A percentile compares a stretch with the other conserved stretches of the same genome.
phyloP scores from a whole-genome alignment of 1,284 basidiomycete species.

The Schizopora paradoxa region DNA sequence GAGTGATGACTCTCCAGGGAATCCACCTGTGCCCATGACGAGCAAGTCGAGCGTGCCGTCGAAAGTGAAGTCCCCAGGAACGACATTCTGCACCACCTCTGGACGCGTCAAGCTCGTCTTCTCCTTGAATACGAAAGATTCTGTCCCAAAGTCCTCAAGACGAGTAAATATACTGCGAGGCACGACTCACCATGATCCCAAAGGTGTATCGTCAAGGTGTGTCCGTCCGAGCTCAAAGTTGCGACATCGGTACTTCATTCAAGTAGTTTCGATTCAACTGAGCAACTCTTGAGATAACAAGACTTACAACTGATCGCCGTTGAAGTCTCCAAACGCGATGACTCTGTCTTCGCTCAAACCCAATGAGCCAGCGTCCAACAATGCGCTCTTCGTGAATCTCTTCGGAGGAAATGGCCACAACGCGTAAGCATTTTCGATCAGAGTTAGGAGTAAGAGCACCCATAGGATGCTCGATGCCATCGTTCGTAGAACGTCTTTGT shows the following conservation, averaged over 20 bases:
- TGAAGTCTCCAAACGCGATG: slow-evolving; percentile 90
- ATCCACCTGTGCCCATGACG: slow-evolving; percentile 66
- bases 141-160: slow-evolving; percentile 31
- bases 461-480: too few species aligned
- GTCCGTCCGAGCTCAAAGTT: slow-evolving; percentile 66
- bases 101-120: slow-evolving; percentile 54
- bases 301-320: slow-evolving; percentile 90
- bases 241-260: slow-evolving; percentile 73
- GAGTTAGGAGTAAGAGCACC: too few species aligned
- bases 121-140: slow-evolving; percentile 56
- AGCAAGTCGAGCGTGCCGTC: slow-evolving; percentile 88
- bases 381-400: slow-evolving; percentile 80
- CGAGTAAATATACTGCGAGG: not conserved
- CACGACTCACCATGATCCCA: slow-evolving; percentile 76
- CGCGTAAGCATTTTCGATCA: slow-evolving; percentile 26
- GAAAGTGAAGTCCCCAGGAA: slow-evolving; percentile 91
- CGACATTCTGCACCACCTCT: slow-evolving; percentile 63
- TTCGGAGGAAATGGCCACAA: slow-evolving; percentile 83
- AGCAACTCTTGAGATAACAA: slow-evolving; percentile 2
- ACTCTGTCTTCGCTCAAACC: slow-evolving; percentile 74
- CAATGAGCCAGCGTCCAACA: slow-evolving; percentile 77
- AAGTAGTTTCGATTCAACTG: slow-evolving; percentile 13
- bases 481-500: too few species aligned
- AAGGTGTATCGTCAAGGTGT: slow-evolving; percentile 66
- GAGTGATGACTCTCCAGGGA: slow-evolving; percentile 44